A percentile compares a stretch with the other conserved stretches of the same genome.
These are phyloP conservation scores for Botrytis cinerea DNA, from an alignment of 2,329 filamentous ascomycete genomes.

Conservation along the genomic window DNA sequence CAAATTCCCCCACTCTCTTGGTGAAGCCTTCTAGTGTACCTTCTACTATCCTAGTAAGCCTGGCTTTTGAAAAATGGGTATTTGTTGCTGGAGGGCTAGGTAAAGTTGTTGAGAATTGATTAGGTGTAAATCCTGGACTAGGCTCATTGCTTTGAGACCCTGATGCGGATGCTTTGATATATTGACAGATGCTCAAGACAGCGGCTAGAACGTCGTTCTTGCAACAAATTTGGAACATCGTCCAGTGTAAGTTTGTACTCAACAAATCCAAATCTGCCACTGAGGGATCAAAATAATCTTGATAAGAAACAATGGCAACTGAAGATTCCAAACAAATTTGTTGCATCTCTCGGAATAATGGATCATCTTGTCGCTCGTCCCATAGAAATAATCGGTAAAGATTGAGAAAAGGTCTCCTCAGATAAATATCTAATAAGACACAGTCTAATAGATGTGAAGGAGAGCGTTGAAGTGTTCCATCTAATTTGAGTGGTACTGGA, in stretches of 20 bases:
- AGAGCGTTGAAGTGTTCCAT: slow-evolving; percentile 8
- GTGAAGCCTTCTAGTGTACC: slow-evolving; percentile 26
- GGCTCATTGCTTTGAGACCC: slow-evolving; percentile 1
- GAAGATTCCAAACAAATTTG: slow-evolving; percentile 25
- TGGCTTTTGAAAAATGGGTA: slow-evolving; percentile 28
- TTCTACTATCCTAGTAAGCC: slow-evolving; percentile 29
- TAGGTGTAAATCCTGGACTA: slow-evolving; percentile 7
- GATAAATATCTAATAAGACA: slow-evolving; percentile 24
- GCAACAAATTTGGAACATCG: slow-evolving; percentile 30
- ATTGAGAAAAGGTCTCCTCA: slow-evolving; percentile 27
- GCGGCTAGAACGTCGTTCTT: slow-evolving; percentile 30
- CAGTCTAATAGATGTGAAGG: slow-evolving; percentile 22
- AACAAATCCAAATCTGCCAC: slow-evolving; percentile 13
- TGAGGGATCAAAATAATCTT: slow-evolving; percentile 27
- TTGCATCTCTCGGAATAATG: slow-evolving; percentile 17
- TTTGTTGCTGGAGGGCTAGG: slow-evolving; percentile 20
- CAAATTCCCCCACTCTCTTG: slow-evolving; percentile 24
- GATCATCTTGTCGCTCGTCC: slow-evolving; percentile 20
- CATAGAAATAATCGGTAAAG: slow-evolving; percentile 22
- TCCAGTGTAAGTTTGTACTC: slow-evolving; percentile 24
- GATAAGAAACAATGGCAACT: slow-evolving; percentile 28
- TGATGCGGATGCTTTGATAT: slow-evolving; percentile 5
- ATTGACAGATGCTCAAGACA: slow-evolving; percentile 26
- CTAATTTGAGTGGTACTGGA: slow-evolving; percentile 6
- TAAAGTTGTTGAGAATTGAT: neutral